These are phyloP conservation scores for Torulaspora maleeae DNA, from an alignment of 805 yeast species.

Conservation along the genomic window DNA sequence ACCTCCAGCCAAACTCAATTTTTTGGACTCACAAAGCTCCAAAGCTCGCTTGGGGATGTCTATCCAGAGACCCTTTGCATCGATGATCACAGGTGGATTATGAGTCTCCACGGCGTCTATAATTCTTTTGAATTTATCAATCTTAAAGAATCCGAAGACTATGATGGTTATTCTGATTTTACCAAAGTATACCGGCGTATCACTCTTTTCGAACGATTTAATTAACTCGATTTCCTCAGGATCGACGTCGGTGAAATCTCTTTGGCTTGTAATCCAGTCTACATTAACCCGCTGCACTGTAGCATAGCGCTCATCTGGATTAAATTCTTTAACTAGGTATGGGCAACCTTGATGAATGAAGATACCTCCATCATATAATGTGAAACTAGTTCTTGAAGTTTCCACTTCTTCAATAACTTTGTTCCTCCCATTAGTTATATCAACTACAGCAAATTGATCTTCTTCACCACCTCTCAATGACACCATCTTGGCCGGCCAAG, in stretches of 20 bases:
- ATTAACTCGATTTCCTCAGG: slow-evolving; percentile 68
- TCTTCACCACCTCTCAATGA: slow-evolving; percentile 81
- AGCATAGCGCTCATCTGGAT: slow-evolving; percentile 73
- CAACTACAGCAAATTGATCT: slow-evolving; percentile 82
- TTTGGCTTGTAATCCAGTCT: slow-evolving; percentile 87
- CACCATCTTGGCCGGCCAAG: slow-evolving; percentile 76
- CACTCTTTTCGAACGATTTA: slow-evolving; percentile 47
- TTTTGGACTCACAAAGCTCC: slow-evolving; percentile 51
- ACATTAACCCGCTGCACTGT: slow-evolving; percentile 84
- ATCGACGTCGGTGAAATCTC: slow-evolving; percentile 92
- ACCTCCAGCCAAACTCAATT: slow-evolving; percentile 74
- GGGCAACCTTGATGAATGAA: slow-evolving; percentile 92
- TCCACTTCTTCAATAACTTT: slow-evolving; percentile 84
- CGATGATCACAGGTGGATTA: slow-evolving; percentile 70
- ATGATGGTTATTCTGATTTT: slow-evolving; percentile 62
- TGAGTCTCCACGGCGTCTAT: slow-evolving; percentile 90
- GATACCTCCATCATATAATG: slow-evolving; percentile 88
- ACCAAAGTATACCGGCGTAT: slow-evolving; percentile 71
- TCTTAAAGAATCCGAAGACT: slow-evolving; percentile 91
- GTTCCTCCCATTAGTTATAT: slow-evolving; percentile 71
- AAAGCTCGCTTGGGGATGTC: slow-evolving; percentile 71
- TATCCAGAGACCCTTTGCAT: slow-evolving; percentile 86
- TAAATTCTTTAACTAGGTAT: slow-evolving; percentile 78
- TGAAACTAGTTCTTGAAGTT: slow-evolving; percentile 81
- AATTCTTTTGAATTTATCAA: slow-evolving; percentile 71